Base-by-base conservation (phyloP, 2,329 filamentous ascomycete genomes). In the Hyphodiscus sp. region DNA sequence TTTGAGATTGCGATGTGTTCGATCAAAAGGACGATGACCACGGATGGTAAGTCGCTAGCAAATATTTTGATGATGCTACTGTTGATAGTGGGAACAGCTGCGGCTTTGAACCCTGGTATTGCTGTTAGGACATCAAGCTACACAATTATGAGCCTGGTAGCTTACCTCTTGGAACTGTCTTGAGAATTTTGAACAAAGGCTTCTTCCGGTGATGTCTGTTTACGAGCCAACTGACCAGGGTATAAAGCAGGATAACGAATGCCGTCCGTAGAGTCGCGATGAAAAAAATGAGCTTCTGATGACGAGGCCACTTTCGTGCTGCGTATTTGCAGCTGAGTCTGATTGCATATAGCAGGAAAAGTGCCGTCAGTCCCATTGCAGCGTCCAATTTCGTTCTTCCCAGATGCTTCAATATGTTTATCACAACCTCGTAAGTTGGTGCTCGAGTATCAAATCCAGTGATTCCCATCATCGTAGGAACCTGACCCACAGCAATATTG, bases 1-100 rank as follows among this genome's bases (percentile, higher is more conserved):
- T 97, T 99, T 18, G 91, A 90, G 58, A 97, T 96, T 47, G 92
- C 91, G 63, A 97, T 96, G 68, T 97, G 92, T 71, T 97, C 94
- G 57, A 97, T 95, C 38, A 97, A 78, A 53, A 97, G 78, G n/a
- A 99, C 91, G 60, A 97, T 95, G 50, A 96, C 85, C 0, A 87
- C 86, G 8, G 88, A 87, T 0, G 94, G 94, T 3, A 97, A 75
- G 59, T 96, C 79, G 44, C 76, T 75, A 1, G 80, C 76, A 65
- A 95, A 90, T 0, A 81, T 73, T 1, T 74, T 77, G 65, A 96
- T 80, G 49, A 96, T 80, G 0, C 76, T 70, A 0, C 70, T 70
- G 60, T 87, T 82, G 55, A 97, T 73, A 0, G 71, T 75, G 0
- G 94, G 94, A 5, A 86, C 84, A 16, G 78, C 83, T 18, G 89